phyloP scores from a whole-genome alignment of 2,329 filamentous ascomycete species.

The Penicillium olsonii region DNA sequence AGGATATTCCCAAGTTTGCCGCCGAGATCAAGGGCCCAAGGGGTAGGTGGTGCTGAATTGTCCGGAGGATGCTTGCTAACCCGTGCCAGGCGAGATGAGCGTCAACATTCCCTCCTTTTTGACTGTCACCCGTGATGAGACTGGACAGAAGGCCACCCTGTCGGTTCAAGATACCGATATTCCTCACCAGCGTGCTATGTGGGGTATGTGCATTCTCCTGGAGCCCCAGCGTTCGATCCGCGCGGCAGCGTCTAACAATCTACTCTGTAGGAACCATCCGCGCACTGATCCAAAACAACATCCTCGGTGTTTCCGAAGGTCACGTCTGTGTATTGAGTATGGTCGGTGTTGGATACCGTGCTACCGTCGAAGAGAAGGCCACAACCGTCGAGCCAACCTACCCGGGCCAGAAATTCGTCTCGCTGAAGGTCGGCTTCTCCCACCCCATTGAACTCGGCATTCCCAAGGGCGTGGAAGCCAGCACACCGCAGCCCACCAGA shows the following conservation, averaged over 20 bases:
- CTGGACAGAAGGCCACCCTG: slow-evolving; percentile 65
- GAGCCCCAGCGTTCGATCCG: not conserved
- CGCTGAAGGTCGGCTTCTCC: slow-evolving; percentile 92
- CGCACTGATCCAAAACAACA: slow-evolving; percentile 85
- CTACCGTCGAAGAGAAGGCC: slow-evolving; percentile 76
- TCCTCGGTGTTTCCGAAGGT: slow-evolving; percentile 92
- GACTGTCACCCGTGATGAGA: slow-evolving; percentile 66
- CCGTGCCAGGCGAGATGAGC: slow-evolving; percentile 65
- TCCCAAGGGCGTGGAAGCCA: slow-evolving; percentile 79
- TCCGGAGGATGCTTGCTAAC: slow-evolving; percentile 10
- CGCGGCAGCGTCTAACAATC: slow-evolving; percentile 19
- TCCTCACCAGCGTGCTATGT: slow-evolving; percentile 87
- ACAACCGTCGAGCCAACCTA: slow-evolving; percentile 67
- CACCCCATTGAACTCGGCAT: slow-evolving; percentile 91
- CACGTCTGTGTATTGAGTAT: slow-evolving; percentile 91
- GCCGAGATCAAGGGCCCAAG: slow-evolving; percentile 80
- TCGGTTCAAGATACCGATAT: slow-evolving; percentile 67
- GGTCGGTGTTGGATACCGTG: slow-evolving; percentile 93
- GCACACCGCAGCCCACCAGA: slow-evolving; percentile 84
- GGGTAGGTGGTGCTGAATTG: slow-evolving; percentile 53
- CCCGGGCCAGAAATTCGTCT: slow-evolving; percentile 83
- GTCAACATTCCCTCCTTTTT: slow-evolving; percentile 80
- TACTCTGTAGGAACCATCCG: slow-evolving; percentile 73
- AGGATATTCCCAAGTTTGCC: slow-evolving; percentile 61
- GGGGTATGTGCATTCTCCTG: slow-evolving; percentile 65